Conservation (phyloP, 73 alveolate genomes). For the Tetrahymena thermophila region DNA sequence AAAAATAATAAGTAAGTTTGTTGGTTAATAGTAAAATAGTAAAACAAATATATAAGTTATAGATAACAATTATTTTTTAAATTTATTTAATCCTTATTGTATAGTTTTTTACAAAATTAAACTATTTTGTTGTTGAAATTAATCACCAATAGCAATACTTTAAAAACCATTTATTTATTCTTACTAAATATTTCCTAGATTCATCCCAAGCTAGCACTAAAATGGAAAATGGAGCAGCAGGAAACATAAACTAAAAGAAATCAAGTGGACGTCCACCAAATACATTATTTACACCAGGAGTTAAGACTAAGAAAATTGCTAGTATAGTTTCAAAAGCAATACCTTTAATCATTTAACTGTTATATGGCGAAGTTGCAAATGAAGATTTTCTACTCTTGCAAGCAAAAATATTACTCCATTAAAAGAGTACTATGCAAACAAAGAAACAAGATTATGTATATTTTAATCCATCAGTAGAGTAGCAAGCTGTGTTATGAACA, state of each 20-base stretch:
- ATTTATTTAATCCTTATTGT: too few species aligned
- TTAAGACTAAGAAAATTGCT: slow-evolving; percentile 11
- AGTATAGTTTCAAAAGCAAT: slow-evolving; percentile 18
- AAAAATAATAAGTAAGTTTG: too few species aligned
- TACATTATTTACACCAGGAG: slow-evolving; percentile 39
- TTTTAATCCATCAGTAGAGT: slow-evolving; percentile 35
- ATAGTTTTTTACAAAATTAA: too few species aligned
- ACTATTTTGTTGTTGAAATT: too few species aligned
- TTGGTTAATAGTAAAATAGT: too few species aligned
- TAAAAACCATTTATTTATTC: background rate
- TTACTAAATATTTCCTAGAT: slow-evolving; percentile 19
- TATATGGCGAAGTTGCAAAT: slow-evolving; percentile 4
- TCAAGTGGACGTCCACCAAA: slow-evolving; percentile 47
- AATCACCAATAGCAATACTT: background rate
- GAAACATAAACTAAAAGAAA: slow-evolving; percentile 34
- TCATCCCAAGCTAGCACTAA: slow-evolving; percentile 30
- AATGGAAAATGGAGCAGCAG: slow-evolving; percentile 36
- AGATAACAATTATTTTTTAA: too few species aligned
- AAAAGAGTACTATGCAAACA: slow-evolving; percentile 29
- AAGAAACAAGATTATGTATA: slow-evolving; percentile 38
- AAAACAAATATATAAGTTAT: too few species aligned
- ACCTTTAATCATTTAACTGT: slow-evolving; percentile 19
- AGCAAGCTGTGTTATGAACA: slow-evolving; percentile 17
- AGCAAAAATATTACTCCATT: slow-evolving; percentile 43
- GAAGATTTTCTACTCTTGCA: slow-evolving; percentile 45